These are phyloP conservation scores for Mycothermus thermophilus DNA, from an alignment of 495 filamentous ascomycete species.

Conservation along the genomic window DNA sequence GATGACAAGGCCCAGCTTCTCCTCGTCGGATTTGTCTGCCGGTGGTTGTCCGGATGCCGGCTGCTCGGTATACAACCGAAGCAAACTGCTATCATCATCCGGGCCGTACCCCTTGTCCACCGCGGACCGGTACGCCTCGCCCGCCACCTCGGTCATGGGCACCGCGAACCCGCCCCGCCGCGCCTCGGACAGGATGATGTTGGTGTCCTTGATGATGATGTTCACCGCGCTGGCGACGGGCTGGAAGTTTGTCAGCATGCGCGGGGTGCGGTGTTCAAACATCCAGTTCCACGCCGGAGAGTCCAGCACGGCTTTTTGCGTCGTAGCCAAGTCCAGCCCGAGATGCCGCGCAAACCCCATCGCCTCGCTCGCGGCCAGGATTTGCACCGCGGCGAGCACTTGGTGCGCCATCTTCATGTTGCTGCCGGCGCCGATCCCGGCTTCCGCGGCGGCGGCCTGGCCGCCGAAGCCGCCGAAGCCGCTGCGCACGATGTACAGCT, in stretches of 20 bases:
- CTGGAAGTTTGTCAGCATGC: slow-evolving; percentile 56
- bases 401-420: slow-evolving; percentile 86
- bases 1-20: slow-evolving; percentile 40
- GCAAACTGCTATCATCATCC: slow-evolving; percentile 58
- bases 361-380: slow-evolving; percentile 56
- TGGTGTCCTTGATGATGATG: slow-evolving; percentile 71
- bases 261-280: slow-evolving; percentile 60
- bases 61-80: slow-evolving; percentile 44
- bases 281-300: slow-evolving; percentile 64
- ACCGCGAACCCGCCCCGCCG: slow-evolving; percentile 46
- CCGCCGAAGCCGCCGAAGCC: no score
- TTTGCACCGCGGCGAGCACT: slow-evolving; percentile 64
- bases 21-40: slow-evolving; percentile 25
- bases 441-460: no score
- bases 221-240: slow-evolving; percentile 54
- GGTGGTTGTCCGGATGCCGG: slow-evolving; percentile 18
- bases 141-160: slow-evolving; percentile 57
- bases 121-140: slow-evolving; percentile 53
- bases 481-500: slow-evolving; percentile 60
- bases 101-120: slow-evolving; percentile 46
- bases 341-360: slow-evolving; percentile 58
- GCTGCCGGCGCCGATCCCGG: slow-evolving; percentile 63
- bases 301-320: slow-evolving; percentile 41
- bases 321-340: slow-evolving; percentile 46
- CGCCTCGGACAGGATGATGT: slow-evolving; percentile 62